These are phyloP conservation scores for Thuja plicata DNA, from an alignment of 83 land plant species.

Conservation along the genomic window DNA sequence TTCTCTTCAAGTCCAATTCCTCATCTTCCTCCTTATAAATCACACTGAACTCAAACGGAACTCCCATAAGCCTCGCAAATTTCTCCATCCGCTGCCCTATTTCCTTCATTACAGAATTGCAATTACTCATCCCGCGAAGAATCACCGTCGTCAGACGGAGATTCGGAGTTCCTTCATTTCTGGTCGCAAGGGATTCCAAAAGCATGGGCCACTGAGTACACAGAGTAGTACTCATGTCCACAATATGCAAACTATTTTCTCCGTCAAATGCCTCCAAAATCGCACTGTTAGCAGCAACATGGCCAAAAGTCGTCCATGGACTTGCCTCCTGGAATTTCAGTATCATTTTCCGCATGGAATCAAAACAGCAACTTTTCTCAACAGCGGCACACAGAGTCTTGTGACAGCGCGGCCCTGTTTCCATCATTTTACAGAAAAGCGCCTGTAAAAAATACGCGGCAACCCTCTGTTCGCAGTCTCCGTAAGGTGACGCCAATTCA, in stretches of 20 bases:
- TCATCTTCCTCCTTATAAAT: slow-evolving; percentile 47
- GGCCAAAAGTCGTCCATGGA: slow-evolving; percentile 93
- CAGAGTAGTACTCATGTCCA: slow-evolving; percentile 79
- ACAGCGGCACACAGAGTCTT: slow-evolving; percentile 60
- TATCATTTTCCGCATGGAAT: slow-evolving; percentile 63
- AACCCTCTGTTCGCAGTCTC: slow-evolving; percentile 79
- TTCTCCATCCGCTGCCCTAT: slow-evolving; percentile 74
- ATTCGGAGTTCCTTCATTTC: slow-evolving; percentile 82
- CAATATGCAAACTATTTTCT: slow-evolving; percentile 58
- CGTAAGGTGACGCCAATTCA: slow-evolving; percentile 90
- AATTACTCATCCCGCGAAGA: slow-evolving; percentile 16
- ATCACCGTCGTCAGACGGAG: slow-evolving; percentile 73
- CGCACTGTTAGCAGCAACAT: slow-evolving; percentile 85
- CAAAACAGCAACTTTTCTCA: slow-evolving; percentile 65
- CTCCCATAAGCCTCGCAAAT: slow-evolving; percentile 94
- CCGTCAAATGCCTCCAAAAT: slow-evolving; percentile 80
- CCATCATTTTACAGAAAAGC: slow-evolving; percentile 53
- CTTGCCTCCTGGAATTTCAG: slow-evolving; percentile 88
- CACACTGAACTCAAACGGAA: slow-evolving; percentile 71
- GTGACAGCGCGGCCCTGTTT: slow-evolving; percentile 53
- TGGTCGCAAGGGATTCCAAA: slow-evolving; percentile 84
- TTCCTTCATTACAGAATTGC: slow-evolving; percentile 71
- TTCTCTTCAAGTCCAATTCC: slow-evolving; percentile 30
- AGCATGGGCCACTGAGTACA: slow-evolving; percentile 97
- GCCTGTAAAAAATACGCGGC: slow-evolving; percentile 66